These are phyloP conservation scores for Nyssa sinensis DNA, from an alignment of 148 eudicot genomes.

Conservation along the genomic window DNA sequence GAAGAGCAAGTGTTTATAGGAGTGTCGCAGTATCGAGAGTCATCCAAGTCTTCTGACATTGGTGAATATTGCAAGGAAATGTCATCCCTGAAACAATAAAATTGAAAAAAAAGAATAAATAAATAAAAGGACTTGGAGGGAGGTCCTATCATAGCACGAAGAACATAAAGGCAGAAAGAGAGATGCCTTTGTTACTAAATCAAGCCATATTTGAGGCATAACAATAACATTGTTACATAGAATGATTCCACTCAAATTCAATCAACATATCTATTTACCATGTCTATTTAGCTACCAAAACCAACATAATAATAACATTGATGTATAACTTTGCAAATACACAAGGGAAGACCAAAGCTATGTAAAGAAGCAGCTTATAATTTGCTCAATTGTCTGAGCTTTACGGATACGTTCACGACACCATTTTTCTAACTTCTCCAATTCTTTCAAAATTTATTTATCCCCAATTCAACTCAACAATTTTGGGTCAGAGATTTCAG, in stretches of 20 bases:
- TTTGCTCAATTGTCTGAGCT: background rate
- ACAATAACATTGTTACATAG: too few species aligned
- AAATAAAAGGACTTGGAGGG: too few species aligned
- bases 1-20: constrained; percentile 54
- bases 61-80: constrained; percentile 74
- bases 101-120: background rate
- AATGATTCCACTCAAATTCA: background rate
- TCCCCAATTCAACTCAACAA: background rate
- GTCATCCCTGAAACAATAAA: constrained; percentile 62
- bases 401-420: background rate
- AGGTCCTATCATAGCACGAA: too few species aligned
- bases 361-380: background rate
- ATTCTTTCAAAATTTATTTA: background rate
- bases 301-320: background rate
- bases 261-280: background rate
- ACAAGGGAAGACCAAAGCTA: background rate
- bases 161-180: too few species aligned
- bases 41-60: constrained; percentile 89
- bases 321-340: background rate
- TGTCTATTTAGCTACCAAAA: background rate
- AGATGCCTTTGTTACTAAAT: background rate
- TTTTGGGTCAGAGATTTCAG: background rate
- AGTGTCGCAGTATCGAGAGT: constrained; percentile 62
- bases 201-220: too few species aligned
- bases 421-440: background rate